A percentile compares a stretch with the other conserved stretches of the same genome.
phyloP scores from a whole-genome alignment of 208 protist genomes.

The Vickermania ingenoplastis region DNA sequence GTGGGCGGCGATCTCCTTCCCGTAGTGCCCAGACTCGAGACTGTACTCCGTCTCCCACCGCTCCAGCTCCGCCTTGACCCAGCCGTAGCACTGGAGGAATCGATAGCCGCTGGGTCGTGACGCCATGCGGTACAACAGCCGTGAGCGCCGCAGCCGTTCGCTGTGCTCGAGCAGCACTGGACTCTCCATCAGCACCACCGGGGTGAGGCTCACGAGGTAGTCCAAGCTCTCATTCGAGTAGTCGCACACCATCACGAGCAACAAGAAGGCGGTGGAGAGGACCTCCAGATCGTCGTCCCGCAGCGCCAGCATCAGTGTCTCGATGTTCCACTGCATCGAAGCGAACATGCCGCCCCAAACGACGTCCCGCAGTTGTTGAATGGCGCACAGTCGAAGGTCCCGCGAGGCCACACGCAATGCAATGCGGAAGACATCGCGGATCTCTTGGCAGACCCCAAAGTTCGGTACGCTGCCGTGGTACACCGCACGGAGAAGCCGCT shows the following conservation, averaged over 20 bases:
- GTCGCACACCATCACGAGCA: constrained; percentile 77
- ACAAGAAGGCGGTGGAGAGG: constrained; percentile 70
- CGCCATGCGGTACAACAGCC: constrained; percentile 76
- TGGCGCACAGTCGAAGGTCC: constrained; percentile 70
- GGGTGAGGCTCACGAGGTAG: constrained; percentile 75
- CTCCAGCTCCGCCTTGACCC: constrained; percentile 73
- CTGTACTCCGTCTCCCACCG: constrained; percentile 45
- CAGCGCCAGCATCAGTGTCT: constrained; percentile 67
- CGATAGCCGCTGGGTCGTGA: constrained; percentile 60
- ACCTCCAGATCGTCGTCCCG: constrained; percentile 69
- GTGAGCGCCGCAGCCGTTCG: constrained; percentile 46
- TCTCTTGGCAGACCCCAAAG: constrained; percentile 84
- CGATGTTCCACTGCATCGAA: constrained; percentile 82
- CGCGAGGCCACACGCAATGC: constrained; percentile 51
- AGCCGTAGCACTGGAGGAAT: constrained; percentile 81
- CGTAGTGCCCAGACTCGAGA: constrained; percentile 44
- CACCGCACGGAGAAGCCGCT: constrained; percentile 62
- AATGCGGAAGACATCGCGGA: constrained; percentile 56
- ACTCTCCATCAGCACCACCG: constrained; percentile 78
- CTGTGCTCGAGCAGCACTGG: constrained; percentile 57
- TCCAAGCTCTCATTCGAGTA: constrained; percentile 79
- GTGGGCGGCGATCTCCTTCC: constrained; percentile 33
- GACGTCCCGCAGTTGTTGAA: constrained; percentile 56
- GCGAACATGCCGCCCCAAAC: constrained; percentile 81
- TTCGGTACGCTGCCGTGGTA: constrained; percentile 79